A percentile compares a stretch with the other conserved stretches of the same genome.
Evolutionary conservation across 192 early-diverging fungal genomes (phyloP).

Genomic region (Entrophospora sp.): DNA sequence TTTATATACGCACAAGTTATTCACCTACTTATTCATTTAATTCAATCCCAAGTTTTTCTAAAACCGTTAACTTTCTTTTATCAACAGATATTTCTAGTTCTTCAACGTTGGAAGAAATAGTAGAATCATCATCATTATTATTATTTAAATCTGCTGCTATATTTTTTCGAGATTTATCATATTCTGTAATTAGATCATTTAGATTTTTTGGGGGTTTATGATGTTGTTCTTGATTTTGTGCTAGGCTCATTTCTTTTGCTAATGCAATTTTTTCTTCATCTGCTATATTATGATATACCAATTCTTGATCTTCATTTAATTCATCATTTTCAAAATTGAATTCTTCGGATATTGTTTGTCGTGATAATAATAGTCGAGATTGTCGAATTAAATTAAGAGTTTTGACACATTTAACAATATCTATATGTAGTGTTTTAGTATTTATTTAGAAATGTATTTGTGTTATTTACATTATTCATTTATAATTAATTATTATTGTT

Average conservation of each 20-base stretch:
- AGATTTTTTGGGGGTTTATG: no score
- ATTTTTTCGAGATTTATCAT: neutral
- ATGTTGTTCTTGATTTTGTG: no score
- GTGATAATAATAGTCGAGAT: slow-evolving; percentile 9
- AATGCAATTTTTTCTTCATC: neutral
- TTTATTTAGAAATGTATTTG: no score
- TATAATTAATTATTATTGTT: neutral
- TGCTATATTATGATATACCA: no score
- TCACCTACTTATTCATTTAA: no score
- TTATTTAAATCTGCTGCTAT: neutral
- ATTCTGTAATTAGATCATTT: no score
- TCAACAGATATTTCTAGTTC: neutral
- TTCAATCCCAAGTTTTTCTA: neutral
- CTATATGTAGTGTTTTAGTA: no score
- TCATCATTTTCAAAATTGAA: neutral
- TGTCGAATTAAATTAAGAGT: neutral
- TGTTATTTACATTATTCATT: no score
- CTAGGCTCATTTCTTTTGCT: neutral
- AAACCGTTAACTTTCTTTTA: neutral
- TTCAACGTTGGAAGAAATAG: neutral
- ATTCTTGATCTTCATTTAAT: no score
- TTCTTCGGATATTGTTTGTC: neutral
- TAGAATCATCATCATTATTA: neutral
- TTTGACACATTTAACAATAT: neutral
- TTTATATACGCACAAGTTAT: no score